phyloP scores from a whole-genome alignment of 129 eudicot species.

The Solidago caesia region DNA sequence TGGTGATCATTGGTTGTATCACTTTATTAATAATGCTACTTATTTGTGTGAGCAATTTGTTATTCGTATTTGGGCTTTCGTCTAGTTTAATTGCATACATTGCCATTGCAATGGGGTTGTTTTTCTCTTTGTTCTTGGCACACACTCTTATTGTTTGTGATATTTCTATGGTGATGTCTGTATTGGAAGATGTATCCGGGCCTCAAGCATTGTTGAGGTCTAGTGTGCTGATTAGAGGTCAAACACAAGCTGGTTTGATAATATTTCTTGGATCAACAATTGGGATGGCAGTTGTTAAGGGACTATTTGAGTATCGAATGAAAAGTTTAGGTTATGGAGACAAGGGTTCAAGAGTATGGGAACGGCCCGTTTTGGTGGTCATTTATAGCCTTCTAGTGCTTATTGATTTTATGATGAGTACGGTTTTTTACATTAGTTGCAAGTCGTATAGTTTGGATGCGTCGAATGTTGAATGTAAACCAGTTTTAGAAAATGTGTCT shows the following conservation, averaged over 20 bases:
- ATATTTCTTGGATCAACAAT: constrained; percentile 68
- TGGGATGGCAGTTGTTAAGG: constrained; percentile 72
- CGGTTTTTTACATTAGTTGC: constrained; percentile 87
- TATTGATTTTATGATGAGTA: constrained; percentile 81
- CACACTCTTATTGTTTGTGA: constrained; percentile 60
- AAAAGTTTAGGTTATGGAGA: constrained; percentile 79
- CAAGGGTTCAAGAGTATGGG: constrained; percentile 71
- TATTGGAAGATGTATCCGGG: constrained; percentile 79
- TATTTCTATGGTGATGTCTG: constrained; percentile 65
- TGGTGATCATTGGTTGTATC: constrained; percentile 51
- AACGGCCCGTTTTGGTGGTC: constrained; percentile 72
- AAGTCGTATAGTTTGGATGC: constrained; percentile 65
- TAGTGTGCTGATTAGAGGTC: constrained; percentile 65
- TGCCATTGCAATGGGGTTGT: constrained; percentile 45
- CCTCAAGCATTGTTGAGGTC: constrained; percentile 76
- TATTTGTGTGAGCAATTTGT: constrained; percentile 42
- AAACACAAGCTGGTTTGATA: constrained; percentile 75
- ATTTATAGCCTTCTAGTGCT: constrained; percentile 78
- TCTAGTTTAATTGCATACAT: constrained; percentile 45
- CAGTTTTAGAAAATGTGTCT: constrained; percentile 42
- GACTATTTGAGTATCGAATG: constrained; percentile 78
- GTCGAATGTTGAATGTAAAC: constrained; percentile 42
- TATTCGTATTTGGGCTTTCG: constrained; percentile 46
- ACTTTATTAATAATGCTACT: constrained; percentile 54
- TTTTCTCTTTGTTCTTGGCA: constrained; percentile 57